Conservation (phyloP, 2,329 filamentous ascomycete species). For the Fusarium verticillioides region DNA sequence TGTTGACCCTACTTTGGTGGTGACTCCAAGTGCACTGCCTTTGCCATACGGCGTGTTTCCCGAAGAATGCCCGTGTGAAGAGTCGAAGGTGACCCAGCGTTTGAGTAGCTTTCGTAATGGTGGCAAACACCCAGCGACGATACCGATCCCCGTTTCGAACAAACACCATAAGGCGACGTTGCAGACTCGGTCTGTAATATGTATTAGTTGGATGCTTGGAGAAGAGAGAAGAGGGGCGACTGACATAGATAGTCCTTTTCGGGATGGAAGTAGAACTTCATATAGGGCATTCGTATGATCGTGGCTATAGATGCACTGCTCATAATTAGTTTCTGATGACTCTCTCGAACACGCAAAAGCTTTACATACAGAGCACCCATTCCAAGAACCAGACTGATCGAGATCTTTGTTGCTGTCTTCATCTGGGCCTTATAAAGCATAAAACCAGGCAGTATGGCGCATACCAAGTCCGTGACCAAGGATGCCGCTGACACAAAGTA, state of each 20-base stretch:
- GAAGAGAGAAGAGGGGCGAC: background rate
- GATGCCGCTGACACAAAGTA: background rate
- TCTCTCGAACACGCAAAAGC: background rate
- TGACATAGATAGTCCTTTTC: background rate
- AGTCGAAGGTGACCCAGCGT: background rate
- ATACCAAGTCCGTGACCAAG: background rate
- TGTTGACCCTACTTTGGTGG: background rate
- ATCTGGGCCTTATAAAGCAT: background rate
- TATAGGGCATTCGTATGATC: background rate
- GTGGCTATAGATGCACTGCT: background rate
- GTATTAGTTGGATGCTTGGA: background rate
- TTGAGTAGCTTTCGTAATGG: background rate
- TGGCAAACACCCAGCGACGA: background rate
- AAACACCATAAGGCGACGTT: background rate
- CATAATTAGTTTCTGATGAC: background rate
- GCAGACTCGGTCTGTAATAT: background rate
- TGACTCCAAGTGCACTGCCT: background rate
- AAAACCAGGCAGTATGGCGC: background rate
- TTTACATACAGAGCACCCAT: background rate
- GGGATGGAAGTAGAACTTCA: background rate
- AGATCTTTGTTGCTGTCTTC: background rate
- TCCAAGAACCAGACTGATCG: background rate
- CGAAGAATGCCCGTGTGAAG: background rate
- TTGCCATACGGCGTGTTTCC: background rate
- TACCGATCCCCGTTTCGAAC: background rate